Evolutionary conservation across 2,329 filamentous ascomycete genomes (phyloP).

Genomic region (Cladophialophora bantiana): DNA sequence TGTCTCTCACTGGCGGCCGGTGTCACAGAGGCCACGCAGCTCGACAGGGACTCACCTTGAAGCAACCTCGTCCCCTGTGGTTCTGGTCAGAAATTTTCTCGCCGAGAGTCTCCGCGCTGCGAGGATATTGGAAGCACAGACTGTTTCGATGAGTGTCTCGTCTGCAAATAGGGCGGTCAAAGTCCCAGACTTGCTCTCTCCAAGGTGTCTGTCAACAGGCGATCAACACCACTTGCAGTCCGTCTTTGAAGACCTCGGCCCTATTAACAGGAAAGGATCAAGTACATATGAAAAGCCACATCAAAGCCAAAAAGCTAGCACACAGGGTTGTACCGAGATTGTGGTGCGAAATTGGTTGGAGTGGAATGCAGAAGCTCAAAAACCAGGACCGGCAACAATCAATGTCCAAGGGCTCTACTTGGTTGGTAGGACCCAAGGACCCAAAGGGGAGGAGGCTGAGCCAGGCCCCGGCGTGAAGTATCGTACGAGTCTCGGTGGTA

Average conservation of each 20-base stretch:
- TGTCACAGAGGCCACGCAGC: constrained; percentile 26
- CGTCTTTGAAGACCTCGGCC: neutral
- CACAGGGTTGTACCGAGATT: constrained; percentile 28
- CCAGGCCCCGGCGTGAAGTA: neutral
- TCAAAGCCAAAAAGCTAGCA: neutral
- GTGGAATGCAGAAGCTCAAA: constrained; percentile 17
- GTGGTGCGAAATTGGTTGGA: constrained; percentile 30
- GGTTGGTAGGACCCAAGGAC: neutral
- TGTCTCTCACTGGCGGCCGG: constrained; percentile 21
- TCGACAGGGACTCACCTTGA: constrained; percentile 22
- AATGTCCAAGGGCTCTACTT: neutral
- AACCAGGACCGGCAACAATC: constrained; percentile 16
- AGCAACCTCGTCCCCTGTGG: constrained; percentile 7
- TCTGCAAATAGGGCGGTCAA: constrained; percentile 7
- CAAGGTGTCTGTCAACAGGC: too few relatives aligned
- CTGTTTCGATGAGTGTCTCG: constrained; percentile 30
- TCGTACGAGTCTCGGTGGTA: neutral
- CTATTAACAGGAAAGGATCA: neutral
- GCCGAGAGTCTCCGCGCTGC: constrained; percentile 12
- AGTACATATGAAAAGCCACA: constrained; percentile 17
- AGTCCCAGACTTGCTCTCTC: neutral
- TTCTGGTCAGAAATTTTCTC: constrained; percentile 13
- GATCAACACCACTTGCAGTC: neutral
- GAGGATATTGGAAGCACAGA: constrained; percentile 19
- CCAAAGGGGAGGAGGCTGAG: neutral